A percentile compares a stretch with the other conserved stretches of the same genome.
Evolutionary conservation across 495 filamentous ascomycete genomes (phyloP).

Genomic region (Lepraria neglecta): DNA sequence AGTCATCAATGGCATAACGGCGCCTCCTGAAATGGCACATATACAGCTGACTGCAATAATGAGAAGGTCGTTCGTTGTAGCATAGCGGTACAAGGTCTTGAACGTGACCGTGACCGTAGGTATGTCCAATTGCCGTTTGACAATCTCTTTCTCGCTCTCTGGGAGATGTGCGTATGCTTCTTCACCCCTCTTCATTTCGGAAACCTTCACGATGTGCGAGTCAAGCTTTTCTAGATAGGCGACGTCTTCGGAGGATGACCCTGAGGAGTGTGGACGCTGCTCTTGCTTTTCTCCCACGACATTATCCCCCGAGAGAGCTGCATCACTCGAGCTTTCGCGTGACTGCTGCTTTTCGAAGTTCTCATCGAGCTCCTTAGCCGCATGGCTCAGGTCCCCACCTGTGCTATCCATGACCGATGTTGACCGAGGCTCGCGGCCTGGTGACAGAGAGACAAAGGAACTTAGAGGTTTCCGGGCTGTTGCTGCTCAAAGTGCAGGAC

Average conservation of each 20-base stretch:
- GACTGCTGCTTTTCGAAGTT: constrained; percentile 20
- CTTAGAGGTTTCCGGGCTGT: neutral
- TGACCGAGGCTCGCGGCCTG: neutral
- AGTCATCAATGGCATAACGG: constrained; percentile 82
- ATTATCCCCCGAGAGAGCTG: neutral
- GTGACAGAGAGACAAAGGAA: neutral
- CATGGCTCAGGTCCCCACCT: constrained; percentile 25
- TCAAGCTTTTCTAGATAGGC: constrained; percentile 23
- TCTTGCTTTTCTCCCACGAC: constrained; percentile 21
- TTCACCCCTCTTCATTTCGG: constrained; percentile 25
- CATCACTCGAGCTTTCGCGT: constrained; percentile 1
- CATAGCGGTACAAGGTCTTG: constrained; percentile 69
- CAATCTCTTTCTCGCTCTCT: constrained; percentile 56
- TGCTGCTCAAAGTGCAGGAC: neutral
- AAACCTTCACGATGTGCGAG: constrained; percentile 26
- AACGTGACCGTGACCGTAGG: constrained; percentile 59
- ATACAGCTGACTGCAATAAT: constrained; percentile 62
- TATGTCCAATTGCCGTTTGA: constrained; percentile 65
- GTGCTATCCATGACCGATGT: constrained; percentile 25
- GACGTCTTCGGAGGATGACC: constrained; percentile 24
- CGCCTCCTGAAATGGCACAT: constrained; percentile 69
- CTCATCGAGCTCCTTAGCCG: constrained; percentile 19
- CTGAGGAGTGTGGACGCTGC: constrained; percentile 18
- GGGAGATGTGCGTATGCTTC: constrained; percentile 48
- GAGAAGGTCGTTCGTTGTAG: constrained; percentile 64